Conservation (phyloP, 371 early-diverging fungal genomes). For the Syncephalastrum racemosum region DNA sequence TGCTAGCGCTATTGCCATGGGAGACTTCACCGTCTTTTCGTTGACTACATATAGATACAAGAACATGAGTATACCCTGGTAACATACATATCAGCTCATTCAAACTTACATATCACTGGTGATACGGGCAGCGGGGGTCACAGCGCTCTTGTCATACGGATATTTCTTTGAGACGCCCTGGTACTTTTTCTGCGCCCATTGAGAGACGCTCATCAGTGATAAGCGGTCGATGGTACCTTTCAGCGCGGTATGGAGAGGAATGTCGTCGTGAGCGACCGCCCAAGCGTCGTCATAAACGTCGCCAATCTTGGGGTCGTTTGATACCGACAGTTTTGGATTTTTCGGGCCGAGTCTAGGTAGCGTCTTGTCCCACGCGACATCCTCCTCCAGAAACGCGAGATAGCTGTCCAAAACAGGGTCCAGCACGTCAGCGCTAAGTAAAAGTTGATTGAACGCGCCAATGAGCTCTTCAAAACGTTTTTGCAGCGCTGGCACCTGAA, state of each 20-base stretch:
- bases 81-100: too few relatives aligned
- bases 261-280: conserved; percentile 8
- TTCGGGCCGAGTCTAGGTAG: conserved; percentile 3
- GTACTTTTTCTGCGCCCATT: too few relatives aligned
- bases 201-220: too few relatives aligned
- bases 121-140: too few relatives aligned
- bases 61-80: too few relatives aligned
- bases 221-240: conserved; percentile 4
- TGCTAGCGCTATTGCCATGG: too few relatives aligned
- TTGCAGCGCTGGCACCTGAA: neutral
- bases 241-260: conserved; percentile 16
- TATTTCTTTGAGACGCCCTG: too few relatives aligned
- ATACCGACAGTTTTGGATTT: neutral
- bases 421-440: conserved; percentile 1
- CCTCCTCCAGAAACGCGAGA: conserved; percentile 13
- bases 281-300: neutral
- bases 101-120: too few relatives aligned
- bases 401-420: conserved; percentile 14
- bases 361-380: conserved; percentile 20
- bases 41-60: too few relatives aligned
- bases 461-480: conserved; percentile 3
- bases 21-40: too few relatives aligned
- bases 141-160: too few relatives aligned
- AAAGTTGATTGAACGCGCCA: neutral
- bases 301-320: conserved; percentile 6